A percentile compares a stretch with the other conserved stretches of the same genome.
phyloP scores from a whole-genome alignment of 179 eudicot genomes.

The Heliamphora pulchella region DNA sequence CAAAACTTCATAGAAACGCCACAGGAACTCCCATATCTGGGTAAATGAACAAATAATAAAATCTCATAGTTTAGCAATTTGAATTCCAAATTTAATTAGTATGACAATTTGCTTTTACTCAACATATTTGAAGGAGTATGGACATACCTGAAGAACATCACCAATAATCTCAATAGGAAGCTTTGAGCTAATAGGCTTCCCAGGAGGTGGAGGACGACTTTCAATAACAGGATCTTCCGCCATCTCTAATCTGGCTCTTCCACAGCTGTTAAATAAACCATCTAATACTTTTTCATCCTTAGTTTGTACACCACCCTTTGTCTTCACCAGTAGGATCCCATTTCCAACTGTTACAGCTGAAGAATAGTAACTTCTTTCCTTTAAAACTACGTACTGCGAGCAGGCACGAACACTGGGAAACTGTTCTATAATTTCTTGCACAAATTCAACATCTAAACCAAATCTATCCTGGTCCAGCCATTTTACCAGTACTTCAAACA shows the following conservation, averaged over 20 bases:
- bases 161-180: conserved; percentile 52
- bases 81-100: not conserved
- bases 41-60: conserved; percentile 14
- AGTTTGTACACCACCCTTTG: conserved; percentile 29
- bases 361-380: conserved; percentile 31
- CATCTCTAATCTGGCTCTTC: conserved; percentile 19
- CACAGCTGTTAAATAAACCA: conserved; percentile 23
- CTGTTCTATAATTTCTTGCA: conserved; percentile 56
- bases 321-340: conserved; percentile 41
- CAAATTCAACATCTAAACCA: conserved; percentile 63
- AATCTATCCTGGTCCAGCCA: conserved; percentile 64
- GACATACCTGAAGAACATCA: conserved; percentile 56
- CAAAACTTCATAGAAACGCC: conserved; percentile 46
- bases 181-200: conserved; percentile 43
- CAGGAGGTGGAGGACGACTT: conserved; percentile 30
- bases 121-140: not conserved
- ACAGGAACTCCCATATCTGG: conserved; percentile 48
- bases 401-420: conserved; percentile 39
- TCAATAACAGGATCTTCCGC: conserved; percentile 15
- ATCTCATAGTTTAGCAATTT: not conserved
- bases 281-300: conserved; percentile 27
- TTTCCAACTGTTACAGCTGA: conserved; percentile 43
- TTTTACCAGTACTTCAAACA: conserved; percentile 29
- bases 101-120: not conserved
- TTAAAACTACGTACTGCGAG: conserved; percentile 32